Conservation (phyloP, 2,329 filamentous ascomycete genomes). For the Neonectria faginata region DNA sequence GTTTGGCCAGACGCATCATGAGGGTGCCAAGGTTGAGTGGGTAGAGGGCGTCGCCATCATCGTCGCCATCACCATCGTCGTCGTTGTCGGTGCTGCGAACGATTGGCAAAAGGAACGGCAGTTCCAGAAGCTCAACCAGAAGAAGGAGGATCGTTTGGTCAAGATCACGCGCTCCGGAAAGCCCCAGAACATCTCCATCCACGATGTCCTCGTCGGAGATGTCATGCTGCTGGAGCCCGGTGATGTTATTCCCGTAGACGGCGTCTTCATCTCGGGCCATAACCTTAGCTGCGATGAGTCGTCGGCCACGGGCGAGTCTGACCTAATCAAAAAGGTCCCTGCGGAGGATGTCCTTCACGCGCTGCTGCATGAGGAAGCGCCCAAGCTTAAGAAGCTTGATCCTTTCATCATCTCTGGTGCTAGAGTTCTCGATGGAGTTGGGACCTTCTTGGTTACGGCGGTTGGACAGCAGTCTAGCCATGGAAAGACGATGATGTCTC, state of each 20-base stretch:
- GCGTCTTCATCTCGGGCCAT: constrained; percentile 70
- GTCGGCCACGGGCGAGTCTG: constrained; percentile 78
- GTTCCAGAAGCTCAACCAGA: constrained; percentile 70
- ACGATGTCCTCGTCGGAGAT: constrained; percentile 77
- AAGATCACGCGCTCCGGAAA: constrained; percentile 76
- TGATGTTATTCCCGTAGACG: constrained; percentile 77
- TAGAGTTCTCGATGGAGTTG: constrained; percentile 66
- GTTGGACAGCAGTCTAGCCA: constrained; percentile 65
- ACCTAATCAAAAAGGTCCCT: constrained; percentile 74
- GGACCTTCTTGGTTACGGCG: constrained; percentile 65
- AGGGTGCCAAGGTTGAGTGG: constrained; percentile 67
- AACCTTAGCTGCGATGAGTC: constrained; percentile 75
- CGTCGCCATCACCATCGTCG: constrained; percentile 74
- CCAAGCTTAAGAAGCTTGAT: constrained; percentile 64
- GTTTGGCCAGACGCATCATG: constrained; percentile 59
- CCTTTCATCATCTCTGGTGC: constrained; percentile 72
- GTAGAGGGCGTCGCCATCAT: constrained; percentile 75
- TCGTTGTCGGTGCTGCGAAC: constrained; percentile 71
- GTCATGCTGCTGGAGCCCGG: constrained; percentile 76
- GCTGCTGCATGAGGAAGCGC: constrained; percentile 58
- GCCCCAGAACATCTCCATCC: constrained; percentile 70
- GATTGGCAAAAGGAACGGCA: constrained; percentile 77
- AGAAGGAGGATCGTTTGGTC: constrained; percentile 74
- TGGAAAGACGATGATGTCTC: constrained; percentile 67
- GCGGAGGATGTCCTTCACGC: constrained; percentile 69